Percentiles rank a stretch among this genome's conserved stretches.
Evolutionary conservation across 176 grass and related monocot species (phyloP).

Genomic region (Echinochloa phyllopogon): DNA sequence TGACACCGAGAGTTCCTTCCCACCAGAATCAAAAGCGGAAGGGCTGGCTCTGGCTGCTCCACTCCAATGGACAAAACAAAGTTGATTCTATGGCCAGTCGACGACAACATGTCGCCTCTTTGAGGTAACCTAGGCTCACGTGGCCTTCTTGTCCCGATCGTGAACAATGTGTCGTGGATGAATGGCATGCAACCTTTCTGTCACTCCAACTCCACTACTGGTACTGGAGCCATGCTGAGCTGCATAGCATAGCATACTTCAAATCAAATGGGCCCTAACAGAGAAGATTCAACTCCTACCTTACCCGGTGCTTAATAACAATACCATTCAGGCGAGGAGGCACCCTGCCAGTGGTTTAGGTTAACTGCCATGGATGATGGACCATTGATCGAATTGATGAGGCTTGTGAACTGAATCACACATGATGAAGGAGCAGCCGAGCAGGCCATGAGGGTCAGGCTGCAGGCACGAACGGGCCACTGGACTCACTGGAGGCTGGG

Average conservation of each 20-base stretch:
- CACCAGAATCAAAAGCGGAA: neutral
- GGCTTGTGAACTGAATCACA: neutral
- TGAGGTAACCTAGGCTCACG: neutral
- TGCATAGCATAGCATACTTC: neutral
- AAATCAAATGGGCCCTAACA: neutral
- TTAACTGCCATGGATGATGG: constrained; percentile 32
- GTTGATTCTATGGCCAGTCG: neutral
- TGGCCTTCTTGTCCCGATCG: constrained; percentile 24
- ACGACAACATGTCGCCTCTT: neutral
- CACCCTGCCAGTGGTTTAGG: neutral
- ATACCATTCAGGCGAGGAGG: neutral
- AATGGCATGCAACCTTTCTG: constrained; percentile 20
- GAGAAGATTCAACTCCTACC: neutral
- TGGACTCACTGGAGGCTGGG: neutral
- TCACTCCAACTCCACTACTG: constrained; percentile 13
- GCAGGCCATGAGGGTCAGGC: neutral
- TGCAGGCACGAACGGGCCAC: neutral
- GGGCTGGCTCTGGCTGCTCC: neutral
- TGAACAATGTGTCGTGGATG: constrained; percentile 8
- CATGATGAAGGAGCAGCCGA: neutral
- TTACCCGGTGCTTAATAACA: neutral
- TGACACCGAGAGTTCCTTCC: neutral
- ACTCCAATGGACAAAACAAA: neutral
- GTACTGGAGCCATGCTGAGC: constrained; percentile 23
- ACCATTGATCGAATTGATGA: neutral